These are phyloP conservation scores for Venturia asperata DNA, from an alignment of 2,329 filamentous ascomycete genomes.

Conservation along the genomic window DNA sequence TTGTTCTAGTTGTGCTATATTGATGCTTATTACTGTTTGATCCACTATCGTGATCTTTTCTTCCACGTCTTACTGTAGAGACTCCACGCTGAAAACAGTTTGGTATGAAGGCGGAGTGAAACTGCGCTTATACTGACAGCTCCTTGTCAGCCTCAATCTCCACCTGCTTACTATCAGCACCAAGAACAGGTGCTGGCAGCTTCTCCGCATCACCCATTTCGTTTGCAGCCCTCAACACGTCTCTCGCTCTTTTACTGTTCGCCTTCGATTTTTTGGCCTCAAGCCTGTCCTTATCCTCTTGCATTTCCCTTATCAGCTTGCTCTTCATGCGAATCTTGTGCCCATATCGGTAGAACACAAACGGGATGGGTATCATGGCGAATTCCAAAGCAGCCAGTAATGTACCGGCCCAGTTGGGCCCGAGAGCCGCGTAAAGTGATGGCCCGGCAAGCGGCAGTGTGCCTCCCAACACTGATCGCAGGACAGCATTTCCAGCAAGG, in stretches of 20 bases:
- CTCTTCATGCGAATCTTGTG: slow-evolving; percentile 51
- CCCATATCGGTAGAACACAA: slow-evolving; percentile 64
- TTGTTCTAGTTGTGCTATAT: not conserved
- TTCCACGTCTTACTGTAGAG: not conserved
- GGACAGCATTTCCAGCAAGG: slow-evolving; percentile 70
- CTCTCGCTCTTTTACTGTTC: slow-evolving; percentile 38
- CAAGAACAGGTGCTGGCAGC: not conserved
- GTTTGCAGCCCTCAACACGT: not conserved
- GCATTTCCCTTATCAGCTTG: slow-evolving; percentile 44
- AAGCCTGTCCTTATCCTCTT: slow-evolving; percentile 37
- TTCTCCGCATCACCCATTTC: slow-evolving; percentile 1
- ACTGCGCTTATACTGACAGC: not conserved
- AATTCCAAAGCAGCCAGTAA: slow-evolving; percentile 68
- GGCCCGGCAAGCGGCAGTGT: slow-evolving; percentile 68
- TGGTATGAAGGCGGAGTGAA: not conserved
- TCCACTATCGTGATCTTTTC: not conserved
- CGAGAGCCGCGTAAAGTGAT: slow-evolving; percentile 60
- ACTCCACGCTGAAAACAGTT: not conserved
- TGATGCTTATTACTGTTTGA: not conserved
- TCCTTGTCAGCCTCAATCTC: not conserved
- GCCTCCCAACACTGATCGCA: slow-evolving; percentile 68
- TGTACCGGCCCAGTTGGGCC: slow-evolving; percentile 72
- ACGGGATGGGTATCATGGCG: slow-evolving; percentile 67
- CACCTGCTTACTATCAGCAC: not conserved
- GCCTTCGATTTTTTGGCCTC: slow-evolving; percentile 35